These are phyloP conservation scores for Leishmania gerbilli DNA, from an alignment of 208 protist species.

Conservation along the genomic window DNA sequence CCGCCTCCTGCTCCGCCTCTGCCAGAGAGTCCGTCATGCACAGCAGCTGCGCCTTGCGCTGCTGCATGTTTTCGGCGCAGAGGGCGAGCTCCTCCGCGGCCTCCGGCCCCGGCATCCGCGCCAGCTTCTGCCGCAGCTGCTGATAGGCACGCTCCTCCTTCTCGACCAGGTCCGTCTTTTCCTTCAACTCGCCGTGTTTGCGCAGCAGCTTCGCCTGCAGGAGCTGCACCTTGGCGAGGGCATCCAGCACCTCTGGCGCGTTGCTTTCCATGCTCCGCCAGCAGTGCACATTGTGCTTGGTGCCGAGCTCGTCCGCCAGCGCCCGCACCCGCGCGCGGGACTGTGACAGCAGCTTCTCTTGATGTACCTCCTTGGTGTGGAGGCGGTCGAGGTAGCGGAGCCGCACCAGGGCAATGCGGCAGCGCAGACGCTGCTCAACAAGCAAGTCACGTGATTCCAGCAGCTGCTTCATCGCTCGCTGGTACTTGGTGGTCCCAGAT, in stretches of 20 bases:
- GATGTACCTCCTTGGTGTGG: slow-evolving; percentile 80
- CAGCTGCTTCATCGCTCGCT: slow-evolving; percentile 88
- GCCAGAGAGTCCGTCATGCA: slow-evolving; percentile 65
- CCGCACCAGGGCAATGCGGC: slow-evolving; percentile 79
- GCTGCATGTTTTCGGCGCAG: slow-evolving; percentile 93
- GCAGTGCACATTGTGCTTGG: slow-evolving; percentile 98
- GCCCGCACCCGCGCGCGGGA: slow-evolving; percentile 93
- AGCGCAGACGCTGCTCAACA: slow-evolving; percentile 90
- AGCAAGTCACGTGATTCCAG: slow-evolving; percentile 87
- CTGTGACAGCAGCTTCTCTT: slow-evolving; percentile 93
- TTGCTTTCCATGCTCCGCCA: slow-evolving; percentile 97
- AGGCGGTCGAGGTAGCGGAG: slow-evolving; percentile 89
- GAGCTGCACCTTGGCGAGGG: slow-evolving; percentile 98
- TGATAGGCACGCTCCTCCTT: slow-evolving; percentile 91
- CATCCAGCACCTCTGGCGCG: slow-evolving; percentile 94
- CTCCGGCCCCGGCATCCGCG: slow-evolving; percentile 95
- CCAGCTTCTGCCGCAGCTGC: slow-evolving; percentile 92
- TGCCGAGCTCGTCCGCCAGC: slow-evolving; percentile 96
- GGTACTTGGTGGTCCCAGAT: slow-evolving; percentile 96
- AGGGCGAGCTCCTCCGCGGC: slow-evolving; percentile 95
- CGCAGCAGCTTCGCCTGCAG: slow-evolving; percentile 96
- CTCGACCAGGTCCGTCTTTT: slow-evolving; percentile 88
- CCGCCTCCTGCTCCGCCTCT: slow-evolving; percentile 63
- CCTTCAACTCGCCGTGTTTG: slow-evolving; percentile 94
- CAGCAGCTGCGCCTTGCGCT: slow-evolving; percentile 92